phyloP scores from a whole-genome alignment of 345 rosid species.

The Hypericum perforatum region DNA sequence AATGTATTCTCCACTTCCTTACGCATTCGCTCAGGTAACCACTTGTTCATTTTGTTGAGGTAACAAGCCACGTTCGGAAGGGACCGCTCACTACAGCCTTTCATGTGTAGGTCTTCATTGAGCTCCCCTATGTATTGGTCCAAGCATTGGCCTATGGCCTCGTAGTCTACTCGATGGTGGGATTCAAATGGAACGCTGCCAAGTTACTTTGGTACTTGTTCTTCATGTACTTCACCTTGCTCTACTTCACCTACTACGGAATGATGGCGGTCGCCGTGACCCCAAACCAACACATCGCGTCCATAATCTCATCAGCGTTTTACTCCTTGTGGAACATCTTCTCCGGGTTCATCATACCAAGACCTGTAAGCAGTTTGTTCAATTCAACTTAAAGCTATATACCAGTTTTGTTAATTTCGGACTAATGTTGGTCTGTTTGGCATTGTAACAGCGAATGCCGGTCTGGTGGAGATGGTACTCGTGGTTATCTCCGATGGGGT shows the following conservation, averaged over 20 bases:
- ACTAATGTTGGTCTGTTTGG: neutral
- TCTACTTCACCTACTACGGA: constrained; percentile 63
- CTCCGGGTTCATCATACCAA: constrained; percentile 55
- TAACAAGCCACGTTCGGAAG: too few species aligned
- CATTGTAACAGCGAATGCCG: constrained; percentile 30
- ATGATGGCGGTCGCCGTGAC: constrained; percentile 66
- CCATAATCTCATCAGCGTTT: constrained; percentile 42
- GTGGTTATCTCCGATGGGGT: constrained; percentile 31
- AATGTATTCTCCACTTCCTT: neutral
- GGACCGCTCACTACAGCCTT: too few species aligned
- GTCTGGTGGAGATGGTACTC: constrained; percentile 51
- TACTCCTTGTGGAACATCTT: constrained; percentile 50
- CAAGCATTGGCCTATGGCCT: constrained; percentile 42
- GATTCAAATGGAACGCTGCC: constrained; percentile 43
- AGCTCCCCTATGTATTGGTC: constrained; percentile 42
- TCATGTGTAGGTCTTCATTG: constrained; percentile 40
- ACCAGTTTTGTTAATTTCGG: too few species aligned
- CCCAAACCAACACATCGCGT: constrained; percentile 50
- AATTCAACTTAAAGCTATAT: neutral
- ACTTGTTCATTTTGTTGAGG: too few species aligned
- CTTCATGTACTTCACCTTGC: constrained; percentile 46
- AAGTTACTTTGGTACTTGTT: constrained; percentile 61
- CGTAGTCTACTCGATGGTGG: constrained; percentile 54
- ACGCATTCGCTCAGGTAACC: neutral
- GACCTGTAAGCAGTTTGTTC: constrained; percentile 31